Conservation (phyloP, 2,329 filamentous ascomycete genomes). For the Chrysosporium queenslandicum region DNA sequence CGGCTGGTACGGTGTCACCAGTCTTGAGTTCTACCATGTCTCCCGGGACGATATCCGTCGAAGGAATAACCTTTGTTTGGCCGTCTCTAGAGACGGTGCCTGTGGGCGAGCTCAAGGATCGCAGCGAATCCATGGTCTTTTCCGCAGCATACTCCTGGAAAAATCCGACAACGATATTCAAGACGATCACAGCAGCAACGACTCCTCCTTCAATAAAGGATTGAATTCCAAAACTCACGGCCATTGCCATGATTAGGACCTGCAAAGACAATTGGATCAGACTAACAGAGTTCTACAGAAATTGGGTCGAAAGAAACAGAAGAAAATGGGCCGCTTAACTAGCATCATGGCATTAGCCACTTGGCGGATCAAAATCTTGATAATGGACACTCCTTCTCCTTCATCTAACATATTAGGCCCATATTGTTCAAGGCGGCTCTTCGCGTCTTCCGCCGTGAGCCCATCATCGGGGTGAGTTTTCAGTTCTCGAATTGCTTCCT, state of each 20-base stretch:
- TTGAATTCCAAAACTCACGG: slow-evolving; percentile 47
- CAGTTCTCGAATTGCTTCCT: slow-evolving; percentile 46
- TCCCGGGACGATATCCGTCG: slow-evolving; percentile 48
- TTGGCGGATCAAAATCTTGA: slow-evolving; percentile 57
- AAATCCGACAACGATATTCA: slow-evolving; percentile 52
- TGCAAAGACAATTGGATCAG: slow-evolving; percentile 20
- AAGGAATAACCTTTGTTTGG: slow-evolving; percentile 41
- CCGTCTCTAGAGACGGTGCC: slow-evolving; percentile 44
- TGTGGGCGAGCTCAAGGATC: slow-evolving; percentile 43
- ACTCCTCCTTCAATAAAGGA: slow-evolving; percentile 54
- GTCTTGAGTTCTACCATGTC: slow-evolving; percentile 47
- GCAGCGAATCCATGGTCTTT: slow-evolving; percentile 46
- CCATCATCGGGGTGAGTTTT: slow-evolving; percentile 47
- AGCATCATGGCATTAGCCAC: slow-evolving; percentile 59
- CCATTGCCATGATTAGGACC: slow-evolving; percentile 49
- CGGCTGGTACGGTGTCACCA: slow-evolving; percentile 42
- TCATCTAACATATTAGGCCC: slow-evolving; percentile 57
- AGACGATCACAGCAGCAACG: slow-evolving; percentile 46
- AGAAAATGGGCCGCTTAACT: slow-evolving; percentile 34
- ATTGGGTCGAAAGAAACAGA: slow-evolving; percentile 10
- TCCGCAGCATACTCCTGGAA: slow-evolving; percentile 46
- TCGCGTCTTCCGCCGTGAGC: slow-evolving; percentile 46
- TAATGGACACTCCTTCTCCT: slow-evolving; percentile 55
- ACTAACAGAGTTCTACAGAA: slow-evolving; percentile 16
- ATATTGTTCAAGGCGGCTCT: slow-evolving; percentile 44